Evolutionary conservation across 768 basidiomycete genomes (phyloP), one percentile per base, ranked within the genome.

Genomic region (Multifurca ochricompacta): DNA sequence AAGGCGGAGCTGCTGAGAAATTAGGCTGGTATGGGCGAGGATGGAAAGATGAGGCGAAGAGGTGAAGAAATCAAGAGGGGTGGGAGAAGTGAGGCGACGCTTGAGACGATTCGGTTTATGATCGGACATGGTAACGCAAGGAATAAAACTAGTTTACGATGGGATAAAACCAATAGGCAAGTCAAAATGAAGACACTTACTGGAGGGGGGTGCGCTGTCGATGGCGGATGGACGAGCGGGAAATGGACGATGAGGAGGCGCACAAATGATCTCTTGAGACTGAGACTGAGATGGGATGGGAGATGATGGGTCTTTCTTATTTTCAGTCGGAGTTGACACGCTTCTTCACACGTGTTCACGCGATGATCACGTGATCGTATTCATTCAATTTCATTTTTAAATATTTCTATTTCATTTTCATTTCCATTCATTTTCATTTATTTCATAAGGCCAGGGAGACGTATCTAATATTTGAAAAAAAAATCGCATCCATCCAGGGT

Each of bases 41-140:
- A 39, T 79, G 77, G 66, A 87, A 85, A 19, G 84, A 81, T 51
- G 77, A 68, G 48, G 80, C 75, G 83, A 77, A 14, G 82, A 74
- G 27, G 79, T 74, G 68, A 87, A 83, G 68, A 86, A 83, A 31
- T 76, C 69, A 48, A 79, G 68, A 53, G 77, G 71, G n/a, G 73
- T 62, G n/a, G 75, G 60, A 6, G 78, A 68, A 2, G 72, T 67
- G 34, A 77, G 68, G 37, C 73, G 74, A 48, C 79, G 79, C 65
- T 82, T 83, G 34, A 69, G 53, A 34, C 51, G 52, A 37, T 45
- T 60, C 41, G 42, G 41, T 46, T 43, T 51, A 4, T 30, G 40
- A 25, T 60, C 59, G 30, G 57, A 23, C 59, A 60, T 59, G 43
- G 21, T 39, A 25, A 51, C 42, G 36, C 43, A 39, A 45, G 31